Evolutionary conservation across 768 basidiomycete species (phyloP).

Genomic region (Auriscalpium microsporum): DNA sequence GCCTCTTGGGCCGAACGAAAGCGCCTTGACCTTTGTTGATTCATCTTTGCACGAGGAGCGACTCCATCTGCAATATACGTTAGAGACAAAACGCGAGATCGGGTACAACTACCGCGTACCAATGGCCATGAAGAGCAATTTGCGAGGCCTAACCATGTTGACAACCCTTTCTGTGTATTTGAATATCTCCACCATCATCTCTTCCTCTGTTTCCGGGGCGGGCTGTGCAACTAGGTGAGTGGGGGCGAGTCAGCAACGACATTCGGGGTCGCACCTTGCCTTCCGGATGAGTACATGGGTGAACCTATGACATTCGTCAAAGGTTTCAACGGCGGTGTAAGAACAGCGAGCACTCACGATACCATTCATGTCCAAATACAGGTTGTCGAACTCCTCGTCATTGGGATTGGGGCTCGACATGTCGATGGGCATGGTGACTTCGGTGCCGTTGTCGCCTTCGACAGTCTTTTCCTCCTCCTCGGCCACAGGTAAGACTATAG

Average conservation of each 20-base stretch:
- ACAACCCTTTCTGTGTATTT: conserved; percentile 95
- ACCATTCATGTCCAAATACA: conserved; percentile 99
- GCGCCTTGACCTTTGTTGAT: conserved; percentile 94
- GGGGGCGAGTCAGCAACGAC: no score
- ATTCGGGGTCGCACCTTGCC: conserved; percentile 55
- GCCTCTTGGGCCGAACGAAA: conserved; percentile 95
- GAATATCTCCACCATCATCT: conserved; percentile 99
- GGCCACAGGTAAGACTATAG: conserved; percentile 61
- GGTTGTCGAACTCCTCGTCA: conserved; percentile 87
- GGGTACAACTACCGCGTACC: conserved; percentile 41
- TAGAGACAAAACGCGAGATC: background rate
- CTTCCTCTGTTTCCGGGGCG: conserved; percentile 94
- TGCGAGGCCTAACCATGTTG: conserved; percentile 92
- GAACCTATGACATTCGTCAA: conserved; percentile 47
- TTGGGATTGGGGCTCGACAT: conserved; percentile 86
- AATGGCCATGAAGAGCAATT: conserved; percentile 96
- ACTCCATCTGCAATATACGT: conserved; percentile 65
- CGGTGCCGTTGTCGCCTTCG: conserved; percentile 56
- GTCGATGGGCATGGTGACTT: conserved; percentile 68
- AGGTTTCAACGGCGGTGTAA: background rate
- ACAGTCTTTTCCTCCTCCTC: conserved; percentile 80
- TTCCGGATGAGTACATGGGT: conserved; percentile 98
- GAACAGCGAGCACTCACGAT: conserved; percentile 51
- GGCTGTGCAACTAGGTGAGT: conserved; percentile 40
- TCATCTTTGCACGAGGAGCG: conserved; percentile 99